These are phyloP conservation scores for Ensete glaucum DNA, from an alignment of 176 grass and related monocot species.

Conservation along the genomic window DNA sequence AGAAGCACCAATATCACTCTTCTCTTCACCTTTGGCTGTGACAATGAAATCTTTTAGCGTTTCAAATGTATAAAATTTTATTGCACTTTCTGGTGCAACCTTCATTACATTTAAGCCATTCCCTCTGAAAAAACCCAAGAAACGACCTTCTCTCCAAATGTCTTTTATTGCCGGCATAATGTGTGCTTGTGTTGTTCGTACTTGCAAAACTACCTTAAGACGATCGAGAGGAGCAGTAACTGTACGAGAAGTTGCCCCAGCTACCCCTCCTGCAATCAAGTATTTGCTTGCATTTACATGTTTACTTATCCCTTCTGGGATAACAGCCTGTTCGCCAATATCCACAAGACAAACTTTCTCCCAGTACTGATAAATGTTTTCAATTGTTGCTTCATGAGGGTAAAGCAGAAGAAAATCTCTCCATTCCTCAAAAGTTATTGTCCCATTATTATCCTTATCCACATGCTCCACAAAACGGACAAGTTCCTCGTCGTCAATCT, in stretches of 20 bases:
- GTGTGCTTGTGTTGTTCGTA: slow-evolving; percentile 44
- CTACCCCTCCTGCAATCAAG: slow-evolving; percentile 72
- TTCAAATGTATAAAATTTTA: slow-evolving; percentile 75
- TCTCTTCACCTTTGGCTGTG: slow-evolving; percentile 52
- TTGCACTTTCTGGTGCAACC: slow-evolving; percentile 79
- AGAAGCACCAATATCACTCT: slow-evolving; percentile 53
- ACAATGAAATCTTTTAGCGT: slow-evolving; percentile 66
- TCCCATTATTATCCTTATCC: slow-evolving; percentile 85
- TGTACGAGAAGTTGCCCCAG: slow-evolving; percentile 60
- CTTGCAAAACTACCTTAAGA: slow-evolving; percentile 74
- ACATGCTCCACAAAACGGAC: slow-evolving; percentile 76
- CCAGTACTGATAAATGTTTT: slow-evolving; percentile 86
- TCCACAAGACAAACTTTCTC: slow-evolving; percentile 79
- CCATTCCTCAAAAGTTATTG: slow-evolving; percentile 92
- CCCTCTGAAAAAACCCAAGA: slow-evolving; percentile 58
- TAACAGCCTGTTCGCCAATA: slow-evolving; percentile 75
- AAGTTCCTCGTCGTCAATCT: slow-evolving; percentile 75
- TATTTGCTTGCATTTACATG: slow-evolving; percentile 66
- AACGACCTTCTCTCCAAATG: slow-evolving; percentile 60
- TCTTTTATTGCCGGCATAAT: slow-evolving; percentile 36
- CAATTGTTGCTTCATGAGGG: slow-evolving; percentile 75
- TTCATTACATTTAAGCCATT: slow-evolving; percentile 90
- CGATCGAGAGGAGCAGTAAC: slow-evolving; percentile 75
- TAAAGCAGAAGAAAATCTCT: slow-evolving; percentile 85
- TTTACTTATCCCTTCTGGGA: slow-evolving; percentile 67